Conservation (phyloP, 257 asterid genomes). For the Penstemon barbatus region DNA sequence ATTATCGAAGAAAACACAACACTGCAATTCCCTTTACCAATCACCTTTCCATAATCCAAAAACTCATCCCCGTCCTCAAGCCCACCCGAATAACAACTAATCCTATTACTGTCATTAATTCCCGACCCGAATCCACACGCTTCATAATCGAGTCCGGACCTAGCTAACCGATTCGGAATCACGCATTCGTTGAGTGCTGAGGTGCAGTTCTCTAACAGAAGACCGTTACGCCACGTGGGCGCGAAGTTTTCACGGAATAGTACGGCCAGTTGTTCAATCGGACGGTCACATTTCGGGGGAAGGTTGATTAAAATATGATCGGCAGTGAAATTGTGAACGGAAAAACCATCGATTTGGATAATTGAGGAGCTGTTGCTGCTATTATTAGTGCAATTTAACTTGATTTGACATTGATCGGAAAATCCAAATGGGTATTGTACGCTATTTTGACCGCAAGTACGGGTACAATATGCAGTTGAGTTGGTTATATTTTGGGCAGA, state of each 20-base stretch:
- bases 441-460: slow-evolving; percentile 17
- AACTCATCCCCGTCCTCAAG: slow-evolving; percentile 10
- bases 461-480: slow-evolving; percentile 26
- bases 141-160: slow-evolving; percentile 1
- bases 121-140: slow-evolving; percentile 21
- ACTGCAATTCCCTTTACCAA: slow-evolving; percentile 28
- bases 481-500: slow-evolving; percentile 12
- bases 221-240: slow-evolving; percentile 43
- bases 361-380: slow-evolving; percentile 19
- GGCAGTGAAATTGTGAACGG: slow-evolving; percentile 40
- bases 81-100: slow-evolving; percentile 38
- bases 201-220: slow-evolving; percentile 42
- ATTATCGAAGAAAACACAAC: slow-evolving; percentile 41
- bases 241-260: slow-evolving; percentile 32
- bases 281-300: slow-evolving; percentile 46
- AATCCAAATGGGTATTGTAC: slow-evolving; percentile 61
- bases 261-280: slow-evolving; percentile 24
- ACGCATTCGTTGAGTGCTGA: slow-evolving; percentile 29
- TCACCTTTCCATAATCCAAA: slow-evolving; percentile 30
- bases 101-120: neutral
- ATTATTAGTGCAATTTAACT: slow-evolving; percentile 26
- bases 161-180: slow-evolving; percentile 27
- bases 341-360: slow-evolving; percentile 35
- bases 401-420: slow-evolving; percentile 39
- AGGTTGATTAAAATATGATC: slow-evolving; percentile 36